Evolutionary conservation across 2,329 filamentous ascomycete genomes (phyloP), one percentile per base, ranked within the genome.

Genomic region (Colletotrichum brevisporum): DNA sequence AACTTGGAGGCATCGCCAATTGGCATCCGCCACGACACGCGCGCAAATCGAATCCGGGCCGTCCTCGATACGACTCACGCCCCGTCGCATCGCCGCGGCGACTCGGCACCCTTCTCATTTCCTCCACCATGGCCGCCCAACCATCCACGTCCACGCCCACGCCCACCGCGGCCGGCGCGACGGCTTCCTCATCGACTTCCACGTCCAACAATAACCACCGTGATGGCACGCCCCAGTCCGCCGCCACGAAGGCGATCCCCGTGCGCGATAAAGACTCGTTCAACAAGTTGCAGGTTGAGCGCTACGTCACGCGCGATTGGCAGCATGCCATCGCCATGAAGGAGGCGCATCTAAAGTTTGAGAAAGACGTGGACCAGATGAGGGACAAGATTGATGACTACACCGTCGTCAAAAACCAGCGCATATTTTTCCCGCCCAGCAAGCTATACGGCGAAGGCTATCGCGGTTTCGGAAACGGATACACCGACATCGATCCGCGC

Each of bases 401-500:
- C 83, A 85, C 89, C 67, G 80, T 85, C 56, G 77, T 94, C 53
- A 84, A 86, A 70, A 83, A 79, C 71, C 84, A 88, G 9, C 85
- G 87, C 69, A 81, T 81, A 54, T 87, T 81, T 77, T 90, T 89
- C 66, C 85, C 87, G 3, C 83, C 88, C 1, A 84, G 82, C 73
- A 86, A 83, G 73, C 84, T 90, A 70, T 94, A 85, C 82, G 92
- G 85, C 80, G 89, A 85, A 74, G 96, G 96, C 63, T 99, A 97
- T 78, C 90, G 89, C 77, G 95, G 95, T 52, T 97, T 92, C 77
- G 95, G 93, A 73, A 98, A 98, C 83, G 92, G 92, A 70, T 86
- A 90, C 75, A 98, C 95, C 36, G 94, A 95, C 75, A 84, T 66
- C 58, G 69, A 65, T 36, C 63, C 63, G 8, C 71, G 69, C 51